Conservation (phyloP, 371 early-diverging fungal species). For the Thermomucor indicae-seudaticae region DNA sequence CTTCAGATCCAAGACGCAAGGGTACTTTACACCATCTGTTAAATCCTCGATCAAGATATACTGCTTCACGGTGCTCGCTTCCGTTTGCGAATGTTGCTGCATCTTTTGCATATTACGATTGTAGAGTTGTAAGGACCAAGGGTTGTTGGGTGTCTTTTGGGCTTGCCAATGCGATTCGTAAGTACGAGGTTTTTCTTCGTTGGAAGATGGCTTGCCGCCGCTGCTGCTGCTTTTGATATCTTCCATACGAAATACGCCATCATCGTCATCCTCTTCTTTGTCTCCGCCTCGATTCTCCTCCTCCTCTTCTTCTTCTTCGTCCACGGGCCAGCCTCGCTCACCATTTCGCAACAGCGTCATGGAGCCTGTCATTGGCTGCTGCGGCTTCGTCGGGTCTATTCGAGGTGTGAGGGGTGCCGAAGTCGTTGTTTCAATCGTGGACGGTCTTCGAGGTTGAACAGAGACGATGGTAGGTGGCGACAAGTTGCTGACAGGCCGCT, state of each 20-base stretch:
- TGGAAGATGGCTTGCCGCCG: not conserved
- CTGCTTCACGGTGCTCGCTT: slow-evolving; percentile 52
- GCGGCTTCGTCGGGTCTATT: not conserved
- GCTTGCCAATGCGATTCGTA: slow-evolving; percentile 4
- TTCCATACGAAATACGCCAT: slow-evolving; percentile 10
- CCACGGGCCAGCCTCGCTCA: slow-evolving; percentile 4
- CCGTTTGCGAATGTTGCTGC: slow-evolving; percentile 10
- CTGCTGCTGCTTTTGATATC: not conserved
- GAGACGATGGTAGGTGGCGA: slow-evolving; percentile 3
- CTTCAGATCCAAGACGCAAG: slow-evolving; percentile 93
- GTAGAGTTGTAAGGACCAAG: slow-evolving; percentile 39
- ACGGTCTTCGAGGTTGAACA: slow-evolving; percentile 9
- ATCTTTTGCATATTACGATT: slow-evolving; percentile 33
- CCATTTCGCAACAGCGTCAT: not conserved
- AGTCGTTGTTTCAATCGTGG: slow-evolving; percentile 9
- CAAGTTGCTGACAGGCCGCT: not conserved
- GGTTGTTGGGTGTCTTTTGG: slow-evolving; percentile 8
- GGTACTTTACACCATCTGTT: slow-evolving; percentile 74
- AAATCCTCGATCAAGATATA: slow-evolving; percentile 92
- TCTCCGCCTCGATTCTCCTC: not conserved
- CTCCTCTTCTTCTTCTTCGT: not conserved
- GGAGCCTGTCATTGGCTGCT: not conserved
- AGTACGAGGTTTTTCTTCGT: not conserved
- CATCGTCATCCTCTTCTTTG: not conserved
- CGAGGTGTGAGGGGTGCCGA: slow-evolving; percentile 12